These are phyloP conservation scores for Batkoa obscura DNA, from an alignment of 371 early-diverging fungal species.

Conservation along the genomic window DNA sequence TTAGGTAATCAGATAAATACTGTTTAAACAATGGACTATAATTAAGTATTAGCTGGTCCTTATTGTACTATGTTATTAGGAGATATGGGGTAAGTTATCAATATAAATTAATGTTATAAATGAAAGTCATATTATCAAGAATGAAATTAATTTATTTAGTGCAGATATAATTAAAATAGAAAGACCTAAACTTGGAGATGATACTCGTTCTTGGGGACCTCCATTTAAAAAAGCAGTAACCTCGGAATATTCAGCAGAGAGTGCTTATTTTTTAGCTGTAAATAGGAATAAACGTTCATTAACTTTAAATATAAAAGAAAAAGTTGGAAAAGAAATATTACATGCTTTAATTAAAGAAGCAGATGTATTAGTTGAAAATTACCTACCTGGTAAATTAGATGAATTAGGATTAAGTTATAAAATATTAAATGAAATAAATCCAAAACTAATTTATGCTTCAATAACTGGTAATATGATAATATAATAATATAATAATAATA, in stretches of 20 bases:
- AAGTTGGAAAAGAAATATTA: slow-evolving; percentile 39
- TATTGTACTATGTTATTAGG: slow-evolving; percentile 75
- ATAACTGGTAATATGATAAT: slow-evolving; percentile 32
- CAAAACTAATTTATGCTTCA: slow-evolving; percentile 69
- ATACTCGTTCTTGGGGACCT: slow-evolving; percentile 74
- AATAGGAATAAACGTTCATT: slow-evolving; percentile 84
- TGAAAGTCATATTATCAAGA: neutral
- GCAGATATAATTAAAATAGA: slow-evolving; percentile 84
- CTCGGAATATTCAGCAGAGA: slow-evolving; percentile 25
- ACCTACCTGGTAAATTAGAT: slow-evolving; percentile 68
- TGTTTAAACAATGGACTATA: slow-evolving; percentile 6
- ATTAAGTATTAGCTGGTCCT: slow-evolving; percentile 34
- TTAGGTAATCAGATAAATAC: slow-evolving; percentile 24
- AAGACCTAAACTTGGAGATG: slow-evolving; percentile 59
- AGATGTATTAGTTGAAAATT: slow-evolving; percentile 83
- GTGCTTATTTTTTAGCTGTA: slow-evolving; percentile 74
- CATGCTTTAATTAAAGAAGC: slow-evolving; percentile 36
- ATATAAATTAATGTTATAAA: neutral
- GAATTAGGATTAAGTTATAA: slow-evolving; percentile 60
- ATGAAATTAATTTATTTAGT: too few relatives aligned
- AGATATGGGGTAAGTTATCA: slow-evolving; percentile 47
- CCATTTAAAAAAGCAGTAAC: slow-evolving; percentile 34
- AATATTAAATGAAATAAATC: slow-evolving; percentile 40
- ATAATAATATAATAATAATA: neutral
- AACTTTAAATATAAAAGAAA: slow-evolving; percentile 59